A percentile compares a stretch with the other conserved stretches of the same genome.
These are phyloP conservation scores for Rhynchospora breviuscula DNA, from an alignment of 176 grass and related monocot species.

Conservation along the genomic window DNA sequence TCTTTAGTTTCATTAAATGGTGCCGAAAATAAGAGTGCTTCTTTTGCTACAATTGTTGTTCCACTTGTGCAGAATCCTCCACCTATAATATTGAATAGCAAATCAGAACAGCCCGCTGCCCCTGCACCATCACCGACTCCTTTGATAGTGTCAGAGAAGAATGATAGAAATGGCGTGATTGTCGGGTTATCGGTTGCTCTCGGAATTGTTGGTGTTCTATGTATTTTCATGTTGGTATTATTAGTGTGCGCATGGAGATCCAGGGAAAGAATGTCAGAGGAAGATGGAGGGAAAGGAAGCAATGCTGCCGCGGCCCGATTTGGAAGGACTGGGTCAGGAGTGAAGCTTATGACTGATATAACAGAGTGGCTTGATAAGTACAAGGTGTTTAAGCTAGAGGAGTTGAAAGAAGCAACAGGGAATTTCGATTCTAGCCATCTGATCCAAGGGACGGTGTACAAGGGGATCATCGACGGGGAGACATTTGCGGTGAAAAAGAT, in stretches of 20 bases:
- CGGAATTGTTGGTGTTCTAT: slow-evolving; percentile 45
- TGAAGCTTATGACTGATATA: slow-evolving; percentile 57
- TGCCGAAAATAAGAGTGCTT: slow-evolving; percentile 28
- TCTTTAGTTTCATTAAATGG: slow-evolving; percentile 73
- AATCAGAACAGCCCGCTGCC: slow-evolving; percentile 7
- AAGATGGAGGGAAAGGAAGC: slow-evolving; percentile 24
- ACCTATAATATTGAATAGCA: slow-evolving; percentile 51
- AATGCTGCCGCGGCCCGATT: slow-evolving; percentile 23
- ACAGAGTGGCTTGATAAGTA: slow-evolving; percentile 97
- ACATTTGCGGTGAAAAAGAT: slow-evolving; percentile 88
- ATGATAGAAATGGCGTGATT: slow-evolving; percentile 47
- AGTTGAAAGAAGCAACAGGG: slow-evolving; percentile 47
- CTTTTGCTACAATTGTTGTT: slow-evolving; percentile 47
- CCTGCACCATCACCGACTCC: slow-evolving; percentile 36
- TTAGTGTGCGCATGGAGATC: slow-evolving; percentile 44
- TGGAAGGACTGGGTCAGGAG: slow-evolving; percentile 25
- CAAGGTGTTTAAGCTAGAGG: slow-evolving; percentile 70
- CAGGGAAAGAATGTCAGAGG: slow-evolving; percentile 4
- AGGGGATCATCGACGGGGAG: slow-evolving; percentile 66
- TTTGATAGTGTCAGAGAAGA: neutral
- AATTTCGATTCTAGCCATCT: slow-evolving; percentile 52
- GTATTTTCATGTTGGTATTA: slow-evolving; percentile 47
- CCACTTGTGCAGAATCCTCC: slow-evolving; percentile 51
- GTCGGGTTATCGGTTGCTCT: slow-evolving; percentile 53
- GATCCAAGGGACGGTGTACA: slow-evolving; percentile 85